Evolutionary conservation across 306 rosid species (phyloP), one percentile per base, ranked within the genome.

Genomic region (Lotus japonicus): DNA sequence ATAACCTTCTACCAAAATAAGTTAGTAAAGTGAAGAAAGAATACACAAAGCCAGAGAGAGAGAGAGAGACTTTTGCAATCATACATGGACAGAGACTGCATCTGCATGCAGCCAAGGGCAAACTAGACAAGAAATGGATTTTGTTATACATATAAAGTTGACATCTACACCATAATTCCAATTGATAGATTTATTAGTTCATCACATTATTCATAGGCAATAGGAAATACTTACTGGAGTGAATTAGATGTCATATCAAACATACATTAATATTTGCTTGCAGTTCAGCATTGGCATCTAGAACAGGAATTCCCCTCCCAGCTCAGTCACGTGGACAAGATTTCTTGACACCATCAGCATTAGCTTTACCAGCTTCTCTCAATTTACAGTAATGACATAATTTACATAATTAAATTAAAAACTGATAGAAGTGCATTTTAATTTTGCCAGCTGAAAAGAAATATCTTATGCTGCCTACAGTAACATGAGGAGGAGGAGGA

Each of bases 271-370:
- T 86, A 68, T 95, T 95, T 71, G 86, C 87, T 80, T 90, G 99
- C 79, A 90, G 85, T 80, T 95, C 99, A 19, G 99, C 97, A 78
- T 95, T 87, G 55, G 96, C 99, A 61, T 88, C 97, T 59, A 87
- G 97, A 76, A 82, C 92, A 26, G 97, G 88, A 74, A 87, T 71
- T 74, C 88, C 96, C 79, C 97, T 87, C 15, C 79, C 84, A 65
- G 72, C 76, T 66, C 97, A 84, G 35, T 95, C 97, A 1, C 96
- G 95, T 11, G 90, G 81, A 14, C 96, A 89, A 35, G 96, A 82
- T 81, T 81, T 87, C 92, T 85, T 90, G 48, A 80, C 89, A 56
- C 90, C 92, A 15, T 88, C 95, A 53, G 81, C 96, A 75, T 88
- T 88, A 61, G 84, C 71, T 85, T 87, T 88, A 18, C 97, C 88